Conservation (phyloP, 768 basidiomycete genomes). For the Amanita rubescens region DNA sequence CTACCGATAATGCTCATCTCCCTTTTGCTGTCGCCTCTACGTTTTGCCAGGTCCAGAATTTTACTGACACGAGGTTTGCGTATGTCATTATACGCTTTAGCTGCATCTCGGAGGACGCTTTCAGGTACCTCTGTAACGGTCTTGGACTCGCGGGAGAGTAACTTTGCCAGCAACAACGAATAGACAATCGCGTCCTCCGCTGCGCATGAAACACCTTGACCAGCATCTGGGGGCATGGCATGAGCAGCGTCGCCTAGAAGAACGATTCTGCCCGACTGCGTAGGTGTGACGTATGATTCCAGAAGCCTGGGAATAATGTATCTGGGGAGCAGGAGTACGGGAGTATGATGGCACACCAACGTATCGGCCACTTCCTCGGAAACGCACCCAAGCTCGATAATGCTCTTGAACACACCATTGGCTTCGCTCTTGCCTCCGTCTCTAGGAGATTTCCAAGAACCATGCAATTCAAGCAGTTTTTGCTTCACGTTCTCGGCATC, state of each 20-base stretch:
- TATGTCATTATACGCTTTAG: conserved; percentile 17
- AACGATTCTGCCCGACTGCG: conserved; percentile 24
- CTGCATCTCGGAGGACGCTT: not conserved
- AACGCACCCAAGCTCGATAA: conserved; percentile 23
- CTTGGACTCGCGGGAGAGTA: conserved; percentile 9
- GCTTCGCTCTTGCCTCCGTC: conserved; percentile 18
- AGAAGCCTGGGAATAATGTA: conserved; percentile 24
- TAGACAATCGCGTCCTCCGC: conserved; percentile 32
- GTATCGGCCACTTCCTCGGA: conserved; percentile 7
- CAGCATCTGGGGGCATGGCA: conserved; percentile 34
- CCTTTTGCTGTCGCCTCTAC: conserved; percentile 24
- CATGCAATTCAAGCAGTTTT: conserved; percentile 25
- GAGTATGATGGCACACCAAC: conserved; percentile 7
- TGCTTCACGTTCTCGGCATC: conserved; percentile 17
- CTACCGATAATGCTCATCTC: conserved; percentile 23
- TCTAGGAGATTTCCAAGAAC: conserved; percentile 25
- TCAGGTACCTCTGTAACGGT: not conserved
- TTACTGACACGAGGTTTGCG: conserved; percentile 25
- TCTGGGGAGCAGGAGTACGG: conserved; percentile 28
- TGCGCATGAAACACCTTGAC: conserved; percentile 34
- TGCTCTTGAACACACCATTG: conserved; percentile 16
- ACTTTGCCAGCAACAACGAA: conserved; percentile 26
- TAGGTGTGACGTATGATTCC: conserved; percentile 21
- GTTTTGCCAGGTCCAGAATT: conserved; percentile 27
- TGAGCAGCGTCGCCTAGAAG: conserved; percentile 39